phyloP scores from a whole-genome alignment of 352 stramenopile species.

The Plasmopara halstedii region DNA sequence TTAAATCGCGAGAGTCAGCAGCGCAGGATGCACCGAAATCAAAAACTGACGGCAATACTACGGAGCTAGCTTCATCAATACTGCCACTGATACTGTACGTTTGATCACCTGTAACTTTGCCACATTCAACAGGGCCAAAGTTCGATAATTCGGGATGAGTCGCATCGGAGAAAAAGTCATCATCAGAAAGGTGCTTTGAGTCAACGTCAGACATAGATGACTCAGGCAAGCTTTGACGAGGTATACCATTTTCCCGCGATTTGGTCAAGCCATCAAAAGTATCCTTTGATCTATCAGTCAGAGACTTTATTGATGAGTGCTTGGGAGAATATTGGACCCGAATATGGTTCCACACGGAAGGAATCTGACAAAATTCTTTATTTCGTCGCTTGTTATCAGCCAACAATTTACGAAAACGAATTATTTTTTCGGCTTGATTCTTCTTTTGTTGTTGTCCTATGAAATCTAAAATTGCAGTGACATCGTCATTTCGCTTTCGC shows the following conservation, averaged over 20 bases:
- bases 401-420: constrained; percentile 39
- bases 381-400: constrained; percentile 16
- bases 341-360: constrained; percentile 20
- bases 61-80: neutral
- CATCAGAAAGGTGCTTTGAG: constrained; percentile 15
- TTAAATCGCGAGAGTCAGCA: neutral
- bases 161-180: too few relatives aligned
- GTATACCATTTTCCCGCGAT: constrained; percentile 21
- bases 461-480: constrained; percentile 43
- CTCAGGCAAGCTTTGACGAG: constrained; percentile 2
- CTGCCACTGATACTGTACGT: neutral
- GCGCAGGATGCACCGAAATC: neutral
- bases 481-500: constrained; percentile 44
- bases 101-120: neutral
- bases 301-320: constrained; percentile 3
- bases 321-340: constrained; percentile 16
- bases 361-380: constrained; percentile 1
- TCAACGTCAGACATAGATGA: constrained; percentile 17
- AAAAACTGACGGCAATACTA: neutral
- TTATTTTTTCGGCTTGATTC: constrained; percentile 30
- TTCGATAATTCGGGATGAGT: neutral
- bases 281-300: constrained; percentile 10
- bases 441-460: constrained; percentile 34
- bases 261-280: constrained; percentile 28
- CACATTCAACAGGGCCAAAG: neutral